phyloP scores from a whole-genome alignment of 306 rosid species.

The Benincasa hispida region DNA sequence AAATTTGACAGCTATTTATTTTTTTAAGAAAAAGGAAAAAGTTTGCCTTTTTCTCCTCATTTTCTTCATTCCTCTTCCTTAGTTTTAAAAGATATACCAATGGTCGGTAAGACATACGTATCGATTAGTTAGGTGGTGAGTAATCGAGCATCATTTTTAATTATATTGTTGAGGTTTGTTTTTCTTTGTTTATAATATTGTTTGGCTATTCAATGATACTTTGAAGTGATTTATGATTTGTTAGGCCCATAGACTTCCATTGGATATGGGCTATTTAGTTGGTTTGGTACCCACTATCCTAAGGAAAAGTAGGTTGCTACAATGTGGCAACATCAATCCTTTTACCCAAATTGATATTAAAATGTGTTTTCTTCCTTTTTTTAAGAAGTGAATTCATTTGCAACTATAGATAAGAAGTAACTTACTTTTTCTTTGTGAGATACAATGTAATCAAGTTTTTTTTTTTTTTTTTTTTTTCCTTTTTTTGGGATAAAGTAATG shows the following conservation, averaged over 20 bases:
- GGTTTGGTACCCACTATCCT: neutral
- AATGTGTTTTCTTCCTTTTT: neutral
- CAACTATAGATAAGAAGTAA: no score
- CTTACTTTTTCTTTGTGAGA: no score
- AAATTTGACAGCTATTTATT: neutral
- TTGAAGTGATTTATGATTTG: neutral
- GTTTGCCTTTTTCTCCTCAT: neutral
- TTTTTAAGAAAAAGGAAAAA: neutral
- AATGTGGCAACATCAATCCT: neutral
- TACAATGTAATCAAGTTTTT: no score
- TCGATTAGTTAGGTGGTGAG: neutral
- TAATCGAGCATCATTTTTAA: neutral
- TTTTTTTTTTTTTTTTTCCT: no score
- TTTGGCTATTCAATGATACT: neutral
- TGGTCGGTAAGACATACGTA: neutral
- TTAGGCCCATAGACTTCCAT: neutral
- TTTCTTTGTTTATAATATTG: neutral
- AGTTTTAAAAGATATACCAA: neutral
- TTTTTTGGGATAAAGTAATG: neutral
- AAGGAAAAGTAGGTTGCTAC: neutral
- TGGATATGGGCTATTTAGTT: neutral
- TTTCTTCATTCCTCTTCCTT: neutral
- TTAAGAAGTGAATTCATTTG: no score
- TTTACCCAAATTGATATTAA: neutral
- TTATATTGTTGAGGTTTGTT: neutral